Percentiles rank a stretch among this genome's conserved stretches.
Conservation (phyloP, 805 yeast species). For the Kazachstania kunashirensis region DNA sequence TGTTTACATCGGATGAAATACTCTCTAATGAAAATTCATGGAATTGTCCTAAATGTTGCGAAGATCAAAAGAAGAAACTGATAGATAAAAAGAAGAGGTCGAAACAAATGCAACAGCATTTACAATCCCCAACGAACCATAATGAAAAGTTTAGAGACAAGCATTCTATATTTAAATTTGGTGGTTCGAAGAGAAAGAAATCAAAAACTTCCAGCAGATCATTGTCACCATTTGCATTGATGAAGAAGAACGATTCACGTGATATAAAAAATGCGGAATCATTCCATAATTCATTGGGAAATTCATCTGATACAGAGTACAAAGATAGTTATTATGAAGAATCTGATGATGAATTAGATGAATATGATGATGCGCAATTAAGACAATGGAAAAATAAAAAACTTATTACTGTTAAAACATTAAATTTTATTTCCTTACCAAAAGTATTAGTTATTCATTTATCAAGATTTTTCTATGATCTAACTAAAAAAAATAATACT, state of each 20-base stretch:
- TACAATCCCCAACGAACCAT: neutral
- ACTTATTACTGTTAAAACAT: slow-evolving; percentile 48
- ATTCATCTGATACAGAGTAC: neutral
- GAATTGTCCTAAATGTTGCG: slow-evolving; percentile 66
- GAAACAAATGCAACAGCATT: neutral
- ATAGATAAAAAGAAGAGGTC: neutral
- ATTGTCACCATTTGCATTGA: slow-evolving; percentile 23
- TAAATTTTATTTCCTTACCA: slow-evolving; percentile 73
- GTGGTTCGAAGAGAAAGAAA: slow-evolving; percentile 1
- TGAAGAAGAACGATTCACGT: slow-evolving; percentile 2
- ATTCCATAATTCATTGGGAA: neutral
- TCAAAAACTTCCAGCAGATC: slow-evolving; percentile 20
- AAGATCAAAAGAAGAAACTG: slow-evolving; percentile 2
- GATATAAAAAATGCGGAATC: neutral
- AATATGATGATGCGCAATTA: slow-evolving; percentile 5
- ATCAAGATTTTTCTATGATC: slow-evolving; percentile 58
- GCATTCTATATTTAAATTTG: slow-evolving; percentile 4
- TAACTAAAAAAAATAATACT: slow-evolving; percentile 45
- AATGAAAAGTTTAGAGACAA: neutral
- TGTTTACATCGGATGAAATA: slow-evolving; percentile 55
- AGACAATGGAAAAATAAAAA: slow-evolving; percentile 16
- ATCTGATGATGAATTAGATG: slow-evolving; percentile 2
- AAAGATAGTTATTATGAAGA: slow-evolving; percentile 2
- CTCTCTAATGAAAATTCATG: slow-evolving; percentile 69
- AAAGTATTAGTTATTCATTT: slow-evolving; percentile 71